These are phyloP conservation scores for Thraustochytrium striatum DNA, from an alignment of 352 stramenopile genomes.

Conservation along the genomic window DNA sequence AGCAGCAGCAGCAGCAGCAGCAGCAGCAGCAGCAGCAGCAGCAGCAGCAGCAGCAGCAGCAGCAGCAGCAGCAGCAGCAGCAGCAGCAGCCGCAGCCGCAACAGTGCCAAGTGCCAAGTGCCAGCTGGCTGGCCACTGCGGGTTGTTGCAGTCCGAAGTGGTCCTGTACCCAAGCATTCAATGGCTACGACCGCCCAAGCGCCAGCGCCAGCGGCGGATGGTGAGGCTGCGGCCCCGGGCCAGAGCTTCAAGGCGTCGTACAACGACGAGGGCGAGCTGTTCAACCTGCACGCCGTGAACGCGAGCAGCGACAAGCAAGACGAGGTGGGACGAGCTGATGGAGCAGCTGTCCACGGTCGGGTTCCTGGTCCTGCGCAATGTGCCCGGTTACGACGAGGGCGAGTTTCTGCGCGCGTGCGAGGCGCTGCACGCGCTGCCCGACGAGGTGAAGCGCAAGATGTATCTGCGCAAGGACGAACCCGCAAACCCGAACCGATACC, in stretches of 20 bases:
- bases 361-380: constrained; percentile 11
- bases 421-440: background rate
- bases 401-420: background rate
- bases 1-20: background rate
- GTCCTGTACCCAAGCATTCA: too few relatives aligned
- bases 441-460: background rate
- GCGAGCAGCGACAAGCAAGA: too few relatives aligned
- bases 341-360: background rate
- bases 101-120: too few relatives aligned
- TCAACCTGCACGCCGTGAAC: too few relatives aligned
- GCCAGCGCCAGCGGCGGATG: too few relatives aligned
- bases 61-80: background rate
- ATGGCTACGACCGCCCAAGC: background rate
- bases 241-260: too few relatives aligned
- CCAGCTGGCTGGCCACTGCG: too few relatives aligned
- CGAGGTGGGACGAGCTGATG: background rate
- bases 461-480: constrained; percentile 13
- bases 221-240: too few relatives aligned
- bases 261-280: too few relatives aligned
- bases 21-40: background rate
- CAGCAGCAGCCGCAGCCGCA: constrained; percentile 13
- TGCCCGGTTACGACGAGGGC: constrained; percentile 3
- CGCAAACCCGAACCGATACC: background rate
- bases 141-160: too few relatives aligned
- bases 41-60: background rate